Base-by-base conservation (phyloP, 2,329 filamentous ascomycete species). In the Diaporthe sp. region DNA sequence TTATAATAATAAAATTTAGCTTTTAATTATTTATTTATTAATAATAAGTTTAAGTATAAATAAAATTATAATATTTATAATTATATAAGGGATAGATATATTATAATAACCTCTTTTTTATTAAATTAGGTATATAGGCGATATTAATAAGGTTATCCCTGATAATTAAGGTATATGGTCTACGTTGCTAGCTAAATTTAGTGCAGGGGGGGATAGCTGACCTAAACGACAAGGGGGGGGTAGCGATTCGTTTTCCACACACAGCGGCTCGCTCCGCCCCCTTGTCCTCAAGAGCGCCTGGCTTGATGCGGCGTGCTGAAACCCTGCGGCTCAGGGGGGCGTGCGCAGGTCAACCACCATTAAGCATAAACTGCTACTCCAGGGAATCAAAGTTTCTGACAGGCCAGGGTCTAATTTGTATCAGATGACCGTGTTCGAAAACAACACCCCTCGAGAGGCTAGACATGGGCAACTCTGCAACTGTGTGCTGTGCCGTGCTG, bases 351-450 rank as follows among this genome's bases (percentile, higher is more conserved):
- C 65, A 28, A 55, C 65, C n/a, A 55, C 20, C 49, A 55, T 70
- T 55, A 42, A 70, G 65, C 65, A 70, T 70, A 42, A 68, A 70
- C 7, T 42, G 65, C 49, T 55, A 53, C 65, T 49, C 65, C 47
- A 55, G 34, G 28, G 49, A 70, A 70, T 70, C 31, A 70, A 55
- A 55, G 49, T 55, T 68, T 42, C 65, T 70, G 65, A 55, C 49
- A 39, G 65, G 15, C 65, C n/a, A 34, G 49, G 49, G 65, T 42
- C 65, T 9, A 13, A 42, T 13, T 28, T 70, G 65, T 70, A 55
- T 70, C 65, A 55, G 65, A 70, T 55, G 49, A 31, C n/a, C 22
- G n/a, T 55, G 49, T 55, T 42, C 65, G 65, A 55, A 70, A 39
- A 55, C 49, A 42, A 9, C n/a, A 42, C n/a, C 22, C 49, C 49